These are phyloP conservation scores for Nevesoporus exiguus DNA, from an alignment of 768 basidiomycete species.

Conservation along the genomic window DNA sequence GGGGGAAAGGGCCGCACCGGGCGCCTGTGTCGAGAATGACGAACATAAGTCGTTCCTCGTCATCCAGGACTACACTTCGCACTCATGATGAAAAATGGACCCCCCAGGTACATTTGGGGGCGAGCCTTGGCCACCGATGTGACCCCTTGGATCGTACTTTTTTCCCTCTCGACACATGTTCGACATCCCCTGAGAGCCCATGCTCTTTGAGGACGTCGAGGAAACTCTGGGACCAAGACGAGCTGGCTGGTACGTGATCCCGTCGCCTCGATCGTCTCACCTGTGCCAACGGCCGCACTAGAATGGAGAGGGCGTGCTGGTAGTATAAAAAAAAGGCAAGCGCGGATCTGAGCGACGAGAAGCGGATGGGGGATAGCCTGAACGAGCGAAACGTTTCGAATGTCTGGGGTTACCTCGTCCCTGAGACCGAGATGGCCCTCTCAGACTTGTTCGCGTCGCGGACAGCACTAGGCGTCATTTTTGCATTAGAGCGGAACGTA, in stretches of 20 bases:
- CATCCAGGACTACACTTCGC: background rate
- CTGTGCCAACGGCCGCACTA: background rate
- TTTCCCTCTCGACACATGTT: background rate
- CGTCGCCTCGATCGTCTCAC: background rate
- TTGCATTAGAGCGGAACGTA: background rate
- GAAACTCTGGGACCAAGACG: background rate
- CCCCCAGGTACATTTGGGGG: background rate
- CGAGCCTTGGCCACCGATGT: background rate
- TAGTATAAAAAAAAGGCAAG: background rate
- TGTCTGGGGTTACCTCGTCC: background rate
- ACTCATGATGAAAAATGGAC: background rate
- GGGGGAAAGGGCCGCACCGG: too few species aligned
- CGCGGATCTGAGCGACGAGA: background rate
- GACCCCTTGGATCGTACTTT: background rate
- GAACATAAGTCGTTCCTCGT: background rate
- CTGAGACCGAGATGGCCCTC: slow-evolving; percentile 4
- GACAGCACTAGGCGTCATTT: too few species aligned
- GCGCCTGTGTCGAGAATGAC: background rate
- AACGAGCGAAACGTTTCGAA: background rate
- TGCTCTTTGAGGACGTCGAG: background rate
- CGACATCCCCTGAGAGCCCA: slow-evolving; percentile 6
- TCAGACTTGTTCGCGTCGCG: background rate
- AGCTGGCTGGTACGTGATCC: slow-evolving; percentile 7
- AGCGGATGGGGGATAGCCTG: background rate
- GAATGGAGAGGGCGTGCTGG: background rate